phyloP scores from a whole-genome alignment of 2,329 filamentous ascomycete species.

The Aspergillus aculeatus region DNA sequence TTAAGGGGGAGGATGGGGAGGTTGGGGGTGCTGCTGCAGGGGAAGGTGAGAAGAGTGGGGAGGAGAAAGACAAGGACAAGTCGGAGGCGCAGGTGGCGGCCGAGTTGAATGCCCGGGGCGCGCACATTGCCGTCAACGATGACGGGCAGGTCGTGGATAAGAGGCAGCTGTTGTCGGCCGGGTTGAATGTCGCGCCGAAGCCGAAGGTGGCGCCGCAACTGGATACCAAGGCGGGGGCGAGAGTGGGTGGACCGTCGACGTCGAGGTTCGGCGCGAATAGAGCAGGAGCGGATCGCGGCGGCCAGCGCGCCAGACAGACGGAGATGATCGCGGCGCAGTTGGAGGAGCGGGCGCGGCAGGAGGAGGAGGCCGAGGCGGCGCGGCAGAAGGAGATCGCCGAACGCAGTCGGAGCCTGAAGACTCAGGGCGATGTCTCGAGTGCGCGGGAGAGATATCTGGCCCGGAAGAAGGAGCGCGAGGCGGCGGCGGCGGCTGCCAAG shows the following conservation, averaged over 20 bases:
- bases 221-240: constrained; percentile 18
- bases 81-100: constrained; percentile 55
- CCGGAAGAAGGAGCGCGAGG: constrained; percentile 55
- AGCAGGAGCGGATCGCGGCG: constrained; percentile 38
- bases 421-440: constrained; percentile 56
- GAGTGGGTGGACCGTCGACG: constrained; percentile 18
- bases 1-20: constrained; percentile 33
- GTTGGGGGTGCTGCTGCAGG: constrained; percentile 23
- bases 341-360: constrained; percentile 55
- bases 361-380: constrained; percentile 58
- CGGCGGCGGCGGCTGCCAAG: constrained; percentile 34
- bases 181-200: constrained; percentile 60
- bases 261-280: constrained; percentile 28
- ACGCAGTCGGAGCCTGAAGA: constrained; percentile 59
- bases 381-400: constrained; percentile 54
- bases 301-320: constrained; percentile 56
- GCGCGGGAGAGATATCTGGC: constrained; percentile 63
- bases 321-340: constrained; percentile 61
- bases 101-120: constrained; percentile 52
- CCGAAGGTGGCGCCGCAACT: constrained; percentile 40
- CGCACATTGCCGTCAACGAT: constrained; percentile 59
- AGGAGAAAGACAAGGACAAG: constrained; percentile 39
- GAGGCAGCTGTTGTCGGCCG: constrained; percentile 60
- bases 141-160: constrained; percentile 66
- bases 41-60: constrained; percentile 17